These are phyloP conservation scores for Solanum chacoense DNA, from an alignment of 305 asterid species.

Conservation along the genomic window DNA sequence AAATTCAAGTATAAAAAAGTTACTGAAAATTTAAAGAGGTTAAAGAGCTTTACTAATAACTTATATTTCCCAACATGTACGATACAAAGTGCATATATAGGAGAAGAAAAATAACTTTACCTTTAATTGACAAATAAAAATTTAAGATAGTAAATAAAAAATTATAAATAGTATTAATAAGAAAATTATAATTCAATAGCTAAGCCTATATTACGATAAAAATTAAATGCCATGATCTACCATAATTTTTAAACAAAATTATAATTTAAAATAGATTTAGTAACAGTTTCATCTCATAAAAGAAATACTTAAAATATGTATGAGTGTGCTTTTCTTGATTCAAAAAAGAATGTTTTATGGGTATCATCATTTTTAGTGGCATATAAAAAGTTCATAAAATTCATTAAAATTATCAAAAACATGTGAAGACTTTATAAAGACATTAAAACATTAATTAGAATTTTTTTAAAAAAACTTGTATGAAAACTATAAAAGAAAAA, in stretches of 20 bases:
- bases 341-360: not conserved
- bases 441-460: not conserved
- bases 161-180: no score
- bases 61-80: not conserved
- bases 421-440: not conserved
- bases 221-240: not conserved
- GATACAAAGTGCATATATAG: not conserved
- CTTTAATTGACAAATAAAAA: not conserved
- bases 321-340: not conserved
- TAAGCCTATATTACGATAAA: not conserved
- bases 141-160: no score
- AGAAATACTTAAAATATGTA: not conserved
- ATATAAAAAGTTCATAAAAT: not conserved
- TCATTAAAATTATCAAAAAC: not conserved
- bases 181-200: not conserved
- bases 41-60: not conserved
- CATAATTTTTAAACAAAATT: not conserved
- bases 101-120: no score
- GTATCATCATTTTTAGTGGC: not conserved
- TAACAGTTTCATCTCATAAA: no score
- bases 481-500: no score
- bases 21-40: no score
- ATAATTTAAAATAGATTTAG: no score
- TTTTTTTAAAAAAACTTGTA: no score
- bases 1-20: not conserved